A percentile compares a stretch with the other conserved stretches of the same genome.
phyloP scores from a whole-genome alignment of 345 rosid genomes.

The Turritis glabra region DNA sequence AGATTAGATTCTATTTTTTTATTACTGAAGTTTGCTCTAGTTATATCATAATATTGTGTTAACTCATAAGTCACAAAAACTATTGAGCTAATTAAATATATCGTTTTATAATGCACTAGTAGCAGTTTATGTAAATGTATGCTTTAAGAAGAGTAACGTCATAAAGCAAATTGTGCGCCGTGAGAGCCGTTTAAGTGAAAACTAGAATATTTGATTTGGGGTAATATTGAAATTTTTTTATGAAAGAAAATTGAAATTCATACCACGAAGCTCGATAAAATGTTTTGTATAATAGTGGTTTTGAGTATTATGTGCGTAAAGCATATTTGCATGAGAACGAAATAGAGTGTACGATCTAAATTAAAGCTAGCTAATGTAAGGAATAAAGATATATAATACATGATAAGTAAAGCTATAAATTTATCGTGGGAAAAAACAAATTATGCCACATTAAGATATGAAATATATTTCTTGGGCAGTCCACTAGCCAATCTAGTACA shows the following conservation, averaged over 20 bases:
- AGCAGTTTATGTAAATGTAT: neutral
- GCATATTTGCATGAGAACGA: slow-evolving; percentile 26
- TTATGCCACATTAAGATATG: slow-evolving; percentile 39
- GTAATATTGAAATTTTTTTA: neutral
- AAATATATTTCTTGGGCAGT: slow-evolving; percentile 70
- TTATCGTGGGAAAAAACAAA: neutral
- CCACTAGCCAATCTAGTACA: slow-evolving; percentile 50
- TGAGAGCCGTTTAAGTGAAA: slow-evolving; percentile 16
- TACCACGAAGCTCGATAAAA: slow-evolving; percentile 35
- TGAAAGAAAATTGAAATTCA: slow-evolving; percentile 7
- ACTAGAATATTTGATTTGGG: slow-evolving; percentile 14
- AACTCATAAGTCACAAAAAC: neutral
- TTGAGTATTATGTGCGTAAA: slow-evolving; percentile 30
- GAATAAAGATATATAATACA: neutral
- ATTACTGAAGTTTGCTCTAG: neutral
- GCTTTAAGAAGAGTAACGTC: slow-evolving; percentile 2
- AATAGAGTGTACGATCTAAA: slow-evolving; percentile 21
- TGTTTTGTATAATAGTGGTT: slow-evolving; percentile 20
- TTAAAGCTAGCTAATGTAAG: slow-evolving; percentile 15
- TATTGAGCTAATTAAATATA: neutral
- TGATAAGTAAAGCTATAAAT: slow-evolving; percentile 37
- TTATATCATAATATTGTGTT: neutral
- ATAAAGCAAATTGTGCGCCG: slow-evolving; percentile 4
- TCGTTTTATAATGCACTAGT: no score
- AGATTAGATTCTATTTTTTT: neutral